Evolutionary conservation across 176 grass and related monocot species (phyloP).

Genomic region (Poa annua): DNA sequence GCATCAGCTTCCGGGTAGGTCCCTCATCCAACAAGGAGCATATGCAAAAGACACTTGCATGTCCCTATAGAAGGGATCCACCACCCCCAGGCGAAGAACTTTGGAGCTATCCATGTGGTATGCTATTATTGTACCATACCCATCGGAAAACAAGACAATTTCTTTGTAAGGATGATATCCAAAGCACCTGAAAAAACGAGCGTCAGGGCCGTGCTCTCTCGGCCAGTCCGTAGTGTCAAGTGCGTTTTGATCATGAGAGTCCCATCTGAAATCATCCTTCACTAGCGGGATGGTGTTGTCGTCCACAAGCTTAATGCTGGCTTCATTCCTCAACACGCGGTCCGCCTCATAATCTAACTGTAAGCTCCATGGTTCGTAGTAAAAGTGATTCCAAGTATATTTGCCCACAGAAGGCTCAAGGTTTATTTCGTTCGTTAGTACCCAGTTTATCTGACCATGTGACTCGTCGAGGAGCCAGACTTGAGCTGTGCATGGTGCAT

Average conservation of each 20-base stretch:
- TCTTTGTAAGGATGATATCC: background rate
- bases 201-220: background rate
- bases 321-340: background rate
- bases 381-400: background rate
- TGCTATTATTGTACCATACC: background rate
- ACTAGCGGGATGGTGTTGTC: background rate
- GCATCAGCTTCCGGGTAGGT: background rate
- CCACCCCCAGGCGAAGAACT: background rate
- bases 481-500: background rate
- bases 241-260: background rate
- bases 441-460: background rate
- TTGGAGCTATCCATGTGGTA: background rate
- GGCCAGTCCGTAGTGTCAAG: background rate
- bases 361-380: background rate
- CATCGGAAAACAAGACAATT: background rate
- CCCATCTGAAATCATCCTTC: background rate
- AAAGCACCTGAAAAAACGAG: background rate
- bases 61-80: background rate
- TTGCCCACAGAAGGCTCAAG: background rate
- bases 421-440: background rate
- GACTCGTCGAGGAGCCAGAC: background rate
- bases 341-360: background rate
- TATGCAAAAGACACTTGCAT: background rate
- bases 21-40: background rate
- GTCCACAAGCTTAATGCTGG: background rate